Evolutionary conservation across 495 filamentous ascomycete genomes (phyloP), one percentile per base, ranked within the genome.

Genomic region (Tuber indicum): DNA sequence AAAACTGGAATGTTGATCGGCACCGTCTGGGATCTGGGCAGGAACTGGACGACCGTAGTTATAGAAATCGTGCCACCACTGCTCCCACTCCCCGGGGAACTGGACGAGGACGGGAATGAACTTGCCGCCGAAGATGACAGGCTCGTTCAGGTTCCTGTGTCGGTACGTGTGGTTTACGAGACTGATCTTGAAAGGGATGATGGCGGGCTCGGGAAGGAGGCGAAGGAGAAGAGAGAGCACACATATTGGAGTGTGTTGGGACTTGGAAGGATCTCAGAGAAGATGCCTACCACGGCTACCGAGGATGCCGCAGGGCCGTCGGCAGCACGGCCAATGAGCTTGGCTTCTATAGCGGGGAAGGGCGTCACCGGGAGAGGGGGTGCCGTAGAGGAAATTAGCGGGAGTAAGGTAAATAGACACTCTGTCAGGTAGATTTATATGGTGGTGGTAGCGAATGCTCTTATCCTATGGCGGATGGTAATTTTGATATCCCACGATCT

Each of bases 231-330:
- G 84, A 90, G 91, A 80, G 94, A 98, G 84, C 85, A 97, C 86
- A 93, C 93, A 77, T 98, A 96, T 87, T 98, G 96, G 95, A 91
- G 91, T 87, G 95, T 96, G 43, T 86, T 98, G 70, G 94, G 94
- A 10, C 88, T 97, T 69, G 96, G 96, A 44, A 91, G 90, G 83
- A 93, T 98, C 66, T 85, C 81, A 5, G 83, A 76, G 78, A 77
- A 77, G 75, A 72, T 81, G 21, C 66, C 42, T 23, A 32, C 75
- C 8, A 74, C 44, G 45, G 66, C 32, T 43, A 49, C n/a, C 21
- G 76, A 75, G 21, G 77, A 74, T 71, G 39, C 42, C 19, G 41
- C 75, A 23, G 77, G 75, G 2, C n/a, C 52, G 10, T 16, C 52
- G n/a, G 52, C 52, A 32, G 52, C 52, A 14, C 26, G 39, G 42